These are phyloP conservation scores for Dactylellina sp. DNA, from an alignment of 2,329 filamentous ascomycete species.

Conservation along the genomic window DNA sequence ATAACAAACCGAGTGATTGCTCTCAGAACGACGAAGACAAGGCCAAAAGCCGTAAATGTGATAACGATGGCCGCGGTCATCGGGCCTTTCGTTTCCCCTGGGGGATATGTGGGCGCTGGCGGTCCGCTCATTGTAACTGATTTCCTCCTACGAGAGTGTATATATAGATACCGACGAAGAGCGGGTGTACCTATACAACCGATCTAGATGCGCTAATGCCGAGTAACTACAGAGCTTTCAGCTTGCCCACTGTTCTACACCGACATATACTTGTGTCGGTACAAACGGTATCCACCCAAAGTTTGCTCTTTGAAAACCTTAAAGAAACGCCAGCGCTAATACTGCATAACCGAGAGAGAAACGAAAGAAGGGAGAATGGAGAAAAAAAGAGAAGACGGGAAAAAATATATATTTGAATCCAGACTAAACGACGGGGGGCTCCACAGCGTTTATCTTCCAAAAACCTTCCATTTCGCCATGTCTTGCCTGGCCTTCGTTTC, in stretches of 20 bases:
- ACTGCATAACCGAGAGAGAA: slow-evolving; percentile 31
- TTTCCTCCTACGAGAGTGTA: slow-evolving; percentile 2
- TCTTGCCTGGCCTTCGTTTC: background rate
- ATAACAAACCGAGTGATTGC: slow-evolving; percentile 46
- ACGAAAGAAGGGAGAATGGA: background rate
- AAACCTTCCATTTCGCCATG: slow-evolving; percentile 9
- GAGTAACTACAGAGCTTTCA: background rate
- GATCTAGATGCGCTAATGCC: too few species aligned
- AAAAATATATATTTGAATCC: slow-evolving; percentile 12
- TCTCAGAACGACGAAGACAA: slow-evolving; percentile 26
- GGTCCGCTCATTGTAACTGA: slow-evolving; percentile 22
- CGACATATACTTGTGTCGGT: background rate
- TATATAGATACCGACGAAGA: background rate
- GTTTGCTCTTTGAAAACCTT: background rate
- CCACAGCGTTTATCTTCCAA: slow-evolving; percentile 28
- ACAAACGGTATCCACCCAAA: slow-evolving; percentile 17
- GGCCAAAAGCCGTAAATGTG: slow-evolving; percentile 37
- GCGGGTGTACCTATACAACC: background rate
- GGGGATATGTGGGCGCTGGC: slow-evolving; percentile 16
- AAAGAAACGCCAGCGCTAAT: slow-evolving; percentile 28
- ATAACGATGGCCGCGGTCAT: slow-evolving; percentile 52
- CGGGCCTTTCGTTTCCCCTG: slow-evolving; percentile 40
- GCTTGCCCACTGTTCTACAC: too few species aligned
- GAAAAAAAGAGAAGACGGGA: slow-evolving; percentile 10
- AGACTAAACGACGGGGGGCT: background rate